phyloP scores from a whole-genome alignment of 345 rosid species.

The Citrus maxima region DNA sequence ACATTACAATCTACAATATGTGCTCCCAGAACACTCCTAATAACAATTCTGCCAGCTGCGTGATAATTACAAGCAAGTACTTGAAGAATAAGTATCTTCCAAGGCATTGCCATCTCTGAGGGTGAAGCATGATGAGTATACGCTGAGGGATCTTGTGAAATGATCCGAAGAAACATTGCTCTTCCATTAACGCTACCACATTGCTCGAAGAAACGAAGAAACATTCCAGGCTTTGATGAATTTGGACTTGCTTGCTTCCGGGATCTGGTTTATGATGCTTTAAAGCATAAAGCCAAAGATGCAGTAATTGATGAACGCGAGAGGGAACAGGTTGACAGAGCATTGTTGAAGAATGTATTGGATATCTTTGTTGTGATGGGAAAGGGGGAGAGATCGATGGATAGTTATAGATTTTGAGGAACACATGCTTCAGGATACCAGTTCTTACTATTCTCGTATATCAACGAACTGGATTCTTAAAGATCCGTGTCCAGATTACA shows the following conservation, averaged over 20 bases:
- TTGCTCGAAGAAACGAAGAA: constrained; percentile 54
- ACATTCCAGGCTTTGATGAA: constrained; percentile 52
- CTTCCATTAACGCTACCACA: constrained; percentile 74
- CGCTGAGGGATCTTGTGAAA: constrained; percentile 75
- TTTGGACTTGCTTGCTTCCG: constrained; percentile 81
- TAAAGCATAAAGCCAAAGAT: constrained; percentile 53
- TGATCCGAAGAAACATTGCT: constrained; percentile 19
- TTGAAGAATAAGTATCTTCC: constrained; percentile 61
- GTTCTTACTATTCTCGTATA: constrained; percentile 73
- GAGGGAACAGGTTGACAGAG: constrained; percentile 80
- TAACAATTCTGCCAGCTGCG: constrained; percentile 82
- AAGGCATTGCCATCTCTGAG: constrained; percentile 65
- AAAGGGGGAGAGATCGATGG: constrained; percentile 58
- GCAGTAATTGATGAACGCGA: constrained; percentile 73
- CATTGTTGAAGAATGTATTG: constrained; percentile 66
- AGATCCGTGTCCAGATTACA: constrained; percentile 78
- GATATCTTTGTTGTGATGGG: constrained; percentile 84
- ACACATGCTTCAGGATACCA: constrained; percentile 60
- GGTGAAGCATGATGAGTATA: constrained; percentile 79
- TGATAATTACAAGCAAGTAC: constrained; percentile 65
- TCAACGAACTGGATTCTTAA: constrained; percentile 78
- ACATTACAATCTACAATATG: constrained; percentile 69
- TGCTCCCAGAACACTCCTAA: constrained; percentile 82
- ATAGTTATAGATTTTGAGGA: constrained; percentile 70
- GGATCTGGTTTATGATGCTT: constrained; percentile 57